Conservation (phyloP, 2,329 filamentous ascomycete genomes). For the Aspergillus sp. region DNA sequence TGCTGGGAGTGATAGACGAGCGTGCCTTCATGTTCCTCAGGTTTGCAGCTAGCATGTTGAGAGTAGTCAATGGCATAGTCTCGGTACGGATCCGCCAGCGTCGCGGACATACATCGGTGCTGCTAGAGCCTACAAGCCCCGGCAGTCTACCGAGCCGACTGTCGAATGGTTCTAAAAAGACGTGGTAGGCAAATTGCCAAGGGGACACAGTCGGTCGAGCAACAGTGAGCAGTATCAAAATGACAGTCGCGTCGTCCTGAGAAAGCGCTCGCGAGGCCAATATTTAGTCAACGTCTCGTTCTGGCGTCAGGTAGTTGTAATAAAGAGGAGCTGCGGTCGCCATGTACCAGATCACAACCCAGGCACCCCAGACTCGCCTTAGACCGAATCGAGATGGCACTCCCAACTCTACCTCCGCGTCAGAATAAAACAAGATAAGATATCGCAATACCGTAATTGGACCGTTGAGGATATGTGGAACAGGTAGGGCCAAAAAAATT, state of each 20-base stretch:
- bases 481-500: background rate
- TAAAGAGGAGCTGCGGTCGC: conserved; percentile 7
- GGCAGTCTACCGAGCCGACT: conserved; percentile 50
- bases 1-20: conserved; percentile 60
- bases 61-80: conserved; percentile 76
- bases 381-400: conserved; percentile 1
- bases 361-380: conserved; percentile 4
- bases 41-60: conserved; percentile 65
- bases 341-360: conserved; percentile 11
- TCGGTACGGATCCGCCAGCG: conserved; percentile 73
- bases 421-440: conserved; percentile 7
- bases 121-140: conserved; percentile 72
- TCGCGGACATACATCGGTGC: conserved; percentile 69
- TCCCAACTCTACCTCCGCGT: conserved; percentile 9
- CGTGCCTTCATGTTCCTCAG: conserved; percentile 63
- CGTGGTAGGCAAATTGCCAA: background rate
- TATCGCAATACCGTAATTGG: conserved; percentile 6
- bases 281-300: background rate
- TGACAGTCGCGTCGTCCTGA: background rate
- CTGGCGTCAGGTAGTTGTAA: background rate
- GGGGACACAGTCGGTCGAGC: background rate
- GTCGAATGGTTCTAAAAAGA: conserved; percentile 3
- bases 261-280: background rate
- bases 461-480: background rate
- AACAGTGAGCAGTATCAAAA: background rate